Percentiles rank a stretch among this genome's conserved stretches.
Conservation (phyloP, 2,329 filamentous ascomycete species). For the Capronia coronata region DNA sequence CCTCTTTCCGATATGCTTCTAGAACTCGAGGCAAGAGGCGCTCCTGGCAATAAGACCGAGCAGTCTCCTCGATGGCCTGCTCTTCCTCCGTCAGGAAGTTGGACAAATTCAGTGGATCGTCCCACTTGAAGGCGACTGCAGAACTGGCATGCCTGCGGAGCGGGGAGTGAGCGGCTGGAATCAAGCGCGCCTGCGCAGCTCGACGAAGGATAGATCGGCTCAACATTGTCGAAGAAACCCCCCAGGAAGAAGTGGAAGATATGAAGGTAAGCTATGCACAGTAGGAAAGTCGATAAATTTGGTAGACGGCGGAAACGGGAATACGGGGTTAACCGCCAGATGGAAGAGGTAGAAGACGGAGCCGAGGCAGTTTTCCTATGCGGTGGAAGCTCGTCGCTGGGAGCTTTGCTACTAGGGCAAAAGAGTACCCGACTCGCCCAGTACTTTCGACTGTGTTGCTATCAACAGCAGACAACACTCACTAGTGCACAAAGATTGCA, state of each 20-base stretch:
- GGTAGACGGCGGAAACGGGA: background rate
- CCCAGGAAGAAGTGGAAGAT: background rate
- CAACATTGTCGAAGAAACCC: constrained; percentile 16
- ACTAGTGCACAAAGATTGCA: no score
- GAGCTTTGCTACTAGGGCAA: no score
- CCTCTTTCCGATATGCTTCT: constrained; percentile 77
- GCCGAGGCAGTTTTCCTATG: background rate
- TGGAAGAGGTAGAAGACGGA: background rate
- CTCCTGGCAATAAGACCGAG: constrained; percentile 91
- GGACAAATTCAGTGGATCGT: constrained; percentile 72
- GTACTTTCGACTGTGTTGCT: no score
- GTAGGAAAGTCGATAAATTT: no score
- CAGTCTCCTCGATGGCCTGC: constrained; percentile 79
- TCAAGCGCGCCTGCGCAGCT: constrained; percentile 14
- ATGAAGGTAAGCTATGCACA: background rate
- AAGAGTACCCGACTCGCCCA: no score
- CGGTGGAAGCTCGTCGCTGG: background rate
- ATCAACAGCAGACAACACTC: no score
- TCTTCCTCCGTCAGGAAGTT: constrained; percentile 85
- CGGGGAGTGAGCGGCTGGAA: background rate
- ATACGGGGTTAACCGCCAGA: background rate
- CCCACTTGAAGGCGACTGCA: constrained; percentile 67
- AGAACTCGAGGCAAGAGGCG: constrained; percentile 76
- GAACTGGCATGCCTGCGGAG: constrained; percentile 24
- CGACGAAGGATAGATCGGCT: constrained; percentile 19